Evolutionary conservation across 495 filamentous ascomycete genomes (phyloP).

Genomic region (Penicillium angulare): DNA sequence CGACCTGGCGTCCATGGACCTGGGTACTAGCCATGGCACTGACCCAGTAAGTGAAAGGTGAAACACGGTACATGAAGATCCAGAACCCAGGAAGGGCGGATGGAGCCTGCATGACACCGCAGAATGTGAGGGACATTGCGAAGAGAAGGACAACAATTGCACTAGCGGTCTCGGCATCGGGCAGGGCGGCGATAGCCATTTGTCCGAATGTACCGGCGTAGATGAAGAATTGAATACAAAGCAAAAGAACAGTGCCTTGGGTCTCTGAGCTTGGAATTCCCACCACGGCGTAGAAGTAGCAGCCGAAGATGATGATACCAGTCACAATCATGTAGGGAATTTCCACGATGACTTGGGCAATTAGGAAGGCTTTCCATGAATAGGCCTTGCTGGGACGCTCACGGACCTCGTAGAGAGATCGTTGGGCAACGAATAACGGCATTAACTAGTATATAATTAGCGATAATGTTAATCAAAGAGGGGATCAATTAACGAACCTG

Average conservation of each 20-base stretch:
- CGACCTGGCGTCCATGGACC: slow-evolving; percentile 56
- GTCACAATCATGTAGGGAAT: slow-evolving; percentile 31
- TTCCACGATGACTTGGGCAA: slow-evolving; percentile 8
- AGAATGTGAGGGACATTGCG: slow-evolving; percentile 56
- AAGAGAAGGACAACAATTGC: slow-evolving; percentile 54
- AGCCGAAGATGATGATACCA: slow-evolving; percentile 49
- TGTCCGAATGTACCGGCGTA: slow-evolving; percentile 49
- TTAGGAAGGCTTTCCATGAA: slow-evolving; percentile 62
- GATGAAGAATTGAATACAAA: slow-evolving; percentile 51
- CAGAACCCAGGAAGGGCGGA: slow-evolving; percentile 59
- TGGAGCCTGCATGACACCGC: slow-evolving; percentile 57
- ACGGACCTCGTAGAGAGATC: slow-evolving; percentile 62
- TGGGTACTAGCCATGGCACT: slow-evolving; percentile 58
- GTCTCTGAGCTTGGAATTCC: slow-evolving; percentile 36
- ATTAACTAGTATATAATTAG: slow-evolving; percentile 39
- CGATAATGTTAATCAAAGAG: background rate
- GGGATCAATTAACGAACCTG: slow-evolving; percentile 68
- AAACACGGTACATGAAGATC: slow-evolving; percentile 70
- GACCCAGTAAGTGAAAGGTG: slow-evolving; percentile 64
- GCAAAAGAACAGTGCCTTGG: slow-evolving; percentile 58
- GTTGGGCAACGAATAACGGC: slow-evolving; percentile 61
- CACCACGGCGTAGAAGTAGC: slow-evolving; percentile 51
- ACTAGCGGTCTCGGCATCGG: slow-evolving; percentile 54
- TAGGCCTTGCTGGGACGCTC: slow-evolving; percentile 65
- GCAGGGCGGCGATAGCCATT: slow-evolving; percentile 56